These are phyloP conservation scores for Malus sieversii DNA, from an alignment of 306 rosid species.

Conservation along the genomic window DNA sequence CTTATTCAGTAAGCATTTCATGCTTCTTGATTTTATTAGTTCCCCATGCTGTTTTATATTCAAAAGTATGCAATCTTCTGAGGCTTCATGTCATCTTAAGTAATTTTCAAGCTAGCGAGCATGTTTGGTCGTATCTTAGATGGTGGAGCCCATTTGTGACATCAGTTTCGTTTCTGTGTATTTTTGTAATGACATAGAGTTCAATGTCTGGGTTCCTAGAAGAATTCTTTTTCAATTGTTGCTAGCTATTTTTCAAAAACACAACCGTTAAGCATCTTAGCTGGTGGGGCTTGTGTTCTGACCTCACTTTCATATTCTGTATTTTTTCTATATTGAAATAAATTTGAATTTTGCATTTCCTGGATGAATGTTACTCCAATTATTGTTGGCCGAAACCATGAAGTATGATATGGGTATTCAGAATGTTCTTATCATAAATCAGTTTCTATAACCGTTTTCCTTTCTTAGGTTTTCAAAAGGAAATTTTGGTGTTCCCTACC, in stretches of 20 bases:
- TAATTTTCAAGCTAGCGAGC: conserved; percentile 11
- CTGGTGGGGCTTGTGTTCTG: neutral
- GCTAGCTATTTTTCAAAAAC: neutral
- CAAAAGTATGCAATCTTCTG: conserved; percentile 8
- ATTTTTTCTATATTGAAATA: neutral
- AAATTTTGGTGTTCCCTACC: neutral
- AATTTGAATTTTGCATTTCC: neutral
- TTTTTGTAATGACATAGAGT: neutral
- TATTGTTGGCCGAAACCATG: neutral
- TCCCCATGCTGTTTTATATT: neutral
- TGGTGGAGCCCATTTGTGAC: neutral
- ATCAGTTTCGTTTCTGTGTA: conserved; percentile 11
- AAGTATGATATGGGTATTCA: neutral
- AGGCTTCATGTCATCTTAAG: neutral
- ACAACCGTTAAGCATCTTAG: neutral
- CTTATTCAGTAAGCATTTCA: conserved; percentile 60
- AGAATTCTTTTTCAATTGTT: neutral
- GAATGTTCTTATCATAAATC: neutral
- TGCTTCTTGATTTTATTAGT: conserved; percentile 1
- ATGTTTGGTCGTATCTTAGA: conserved; percentile 1
- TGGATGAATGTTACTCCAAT: conserved; percentile 1
- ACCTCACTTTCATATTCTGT: conserved; percentile 14
- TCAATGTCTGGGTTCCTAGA: neutral
- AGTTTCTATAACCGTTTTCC: neutral
- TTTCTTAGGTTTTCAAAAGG: neutral